Conservation (phyloP, 192 early-diverging fungal genomes). For the Mycoemilia scoparia region DNA sequence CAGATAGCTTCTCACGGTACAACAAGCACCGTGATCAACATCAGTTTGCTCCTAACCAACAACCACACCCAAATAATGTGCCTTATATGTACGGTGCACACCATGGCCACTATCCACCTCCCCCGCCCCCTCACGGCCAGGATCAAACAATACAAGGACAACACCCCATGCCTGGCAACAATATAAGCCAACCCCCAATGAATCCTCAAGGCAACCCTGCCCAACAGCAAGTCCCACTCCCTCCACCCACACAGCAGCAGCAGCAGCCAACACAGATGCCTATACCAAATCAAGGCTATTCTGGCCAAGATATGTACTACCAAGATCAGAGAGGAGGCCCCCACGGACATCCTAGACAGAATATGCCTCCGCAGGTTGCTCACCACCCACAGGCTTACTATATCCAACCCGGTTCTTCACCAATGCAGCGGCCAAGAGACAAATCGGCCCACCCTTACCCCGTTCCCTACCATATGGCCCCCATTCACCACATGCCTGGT, state of each 20-base stretch:
- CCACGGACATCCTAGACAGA: constrained; percentile 19
- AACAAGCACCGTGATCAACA: too few species aligned
- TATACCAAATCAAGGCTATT: constrained; percentile 22
- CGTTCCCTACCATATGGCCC: constrained; percentile 12
- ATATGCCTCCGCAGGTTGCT: constrained; percentile 19
- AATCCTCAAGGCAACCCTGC: too few species aligned
- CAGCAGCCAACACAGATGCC: constrained; percentile 17
- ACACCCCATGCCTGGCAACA: too few species aligned
- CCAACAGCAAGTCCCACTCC: constrained; percentile 9
- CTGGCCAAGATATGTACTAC: constrained; percentile 12
- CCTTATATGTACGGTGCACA: too few species aligned
- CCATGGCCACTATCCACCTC: too few species aligned
- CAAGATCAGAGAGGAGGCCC: constrained; percentile 19
- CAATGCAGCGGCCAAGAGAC: constrained; percentile 22
- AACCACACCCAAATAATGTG: too few species aligned
- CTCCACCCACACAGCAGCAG: constrained; percentile 18
- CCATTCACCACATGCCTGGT: constrained; percentile 10
- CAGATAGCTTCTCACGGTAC: too few species aligned
- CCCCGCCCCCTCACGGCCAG: too few species aligned
- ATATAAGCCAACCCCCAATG: too few species aligned
- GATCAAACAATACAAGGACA: too few species aligned
- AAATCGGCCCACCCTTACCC: constrained; percentile 17
- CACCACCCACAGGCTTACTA: constrained; percentile 23
- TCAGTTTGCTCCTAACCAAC: too few species aligned
- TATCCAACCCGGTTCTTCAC: constrained; percentile 15